Evolutionary conservation across 306 rosid genomes (phyloP), one percentile per base, ranked within the genome.

Genomic region (Vigna mungo): DNA sequence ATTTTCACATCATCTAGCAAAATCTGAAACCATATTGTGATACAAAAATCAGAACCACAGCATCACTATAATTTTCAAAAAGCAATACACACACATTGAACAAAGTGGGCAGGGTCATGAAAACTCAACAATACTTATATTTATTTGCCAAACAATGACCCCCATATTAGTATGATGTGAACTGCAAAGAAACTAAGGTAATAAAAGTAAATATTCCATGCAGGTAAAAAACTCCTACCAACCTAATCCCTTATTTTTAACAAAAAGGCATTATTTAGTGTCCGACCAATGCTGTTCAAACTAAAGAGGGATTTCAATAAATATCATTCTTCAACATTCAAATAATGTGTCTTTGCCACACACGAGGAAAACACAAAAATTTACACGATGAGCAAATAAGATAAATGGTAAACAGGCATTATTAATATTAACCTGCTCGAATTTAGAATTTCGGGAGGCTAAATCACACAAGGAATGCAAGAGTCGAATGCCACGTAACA

Each of bases 401-500:
- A 81, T 56, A 61, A 23, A 34, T 68, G 62, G 66, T 69, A 34
- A 30, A 71, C 21, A 11, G 55, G 53, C 14, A 65, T 60, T 48
- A 23, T 68, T 32, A 75, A 68, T 76, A 71, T 32, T 77, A 78
- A 94, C 98, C 98, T 94, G 97, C 76, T 92, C 97, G 13, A 94
- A 85, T 83, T 88, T 92, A 71, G 96, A 68, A 85, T 88, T 86
- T 54, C 95, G 91, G 82, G 90, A 85, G 39, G 98, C 92, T 85
- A 94, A 88, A 78, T 94, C 98, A 77, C 92, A 94, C 79, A 90
- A 84, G 85, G 98, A 85, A 79, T 94, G 92, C 89, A 94, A 85
- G 52, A 94, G 92, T 59, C 97, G 92, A 71, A 89, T 78, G 32
- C 97, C 97, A 81, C 90, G 75, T 73, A 88, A 74, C 78, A 92